Evolutionary conservation across 169 alveolate species (phyloP).

Genomic region (Plasmodium malariae): DNA sequence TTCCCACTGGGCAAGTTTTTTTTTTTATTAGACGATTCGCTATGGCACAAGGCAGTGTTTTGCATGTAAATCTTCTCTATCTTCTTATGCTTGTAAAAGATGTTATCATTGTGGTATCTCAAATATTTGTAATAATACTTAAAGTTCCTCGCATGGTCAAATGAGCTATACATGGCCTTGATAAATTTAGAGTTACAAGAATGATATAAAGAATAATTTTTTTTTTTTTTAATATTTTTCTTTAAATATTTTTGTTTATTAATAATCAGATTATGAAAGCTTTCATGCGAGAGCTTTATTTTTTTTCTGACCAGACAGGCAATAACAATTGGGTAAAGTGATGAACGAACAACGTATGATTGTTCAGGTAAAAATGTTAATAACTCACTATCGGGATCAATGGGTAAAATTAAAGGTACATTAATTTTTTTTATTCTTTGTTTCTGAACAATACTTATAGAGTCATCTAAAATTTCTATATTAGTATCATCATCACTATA

Average conservation of each 20-base stretch:
- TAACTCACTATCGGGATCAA: constrained; percentile 64
- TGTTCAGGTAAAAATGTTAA: constrained; percentile 71
- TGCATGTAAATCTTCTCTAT: constrained; percentile 32
- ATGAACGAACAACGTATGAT: constrained; percentile 62
- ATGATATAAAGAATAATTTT: constrained; percentile 34
- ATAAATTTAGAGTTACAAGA: constrained; percentile 32
- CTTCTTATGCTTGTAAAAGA: constrained; percentile 27
- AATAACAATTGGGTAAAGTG: constrained; percentile 73
- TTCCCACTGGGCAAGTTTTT: no score
- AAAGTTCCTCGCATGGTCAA: constrained; percentile 37
- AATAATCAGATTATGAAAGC: constrained; percentile 50
- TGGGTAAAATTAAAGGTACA: constrained; percentile 55
- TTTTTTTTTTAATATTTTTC: constrained; percentile 24
- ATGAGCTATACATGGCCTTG: constrained; percentile 35
- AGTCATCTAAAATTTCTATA: constrained; percentile 66
- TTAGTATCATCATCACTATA: constrained; percentile 66
- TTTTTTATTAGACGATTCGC: no score
- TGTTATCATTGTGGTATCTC: constrained; percentile 1
- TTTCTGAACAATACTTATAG: constrained; percentile 64
- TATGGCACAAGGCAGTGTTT: no score
- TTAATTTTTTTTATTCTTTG: constrained; percentile 53
- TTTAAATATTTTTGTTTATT: constrained; percentile 51
- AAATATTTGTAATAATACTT: constrained; percentile 10
- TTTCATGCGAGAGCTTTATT: constrained; percentile 29
- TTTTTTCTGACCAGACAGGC: constrained; percentile 72